phyloP scores from a whole-genome alignment of 73 alveolate genomes.

The Symbiodinium pilosum region DNA sequence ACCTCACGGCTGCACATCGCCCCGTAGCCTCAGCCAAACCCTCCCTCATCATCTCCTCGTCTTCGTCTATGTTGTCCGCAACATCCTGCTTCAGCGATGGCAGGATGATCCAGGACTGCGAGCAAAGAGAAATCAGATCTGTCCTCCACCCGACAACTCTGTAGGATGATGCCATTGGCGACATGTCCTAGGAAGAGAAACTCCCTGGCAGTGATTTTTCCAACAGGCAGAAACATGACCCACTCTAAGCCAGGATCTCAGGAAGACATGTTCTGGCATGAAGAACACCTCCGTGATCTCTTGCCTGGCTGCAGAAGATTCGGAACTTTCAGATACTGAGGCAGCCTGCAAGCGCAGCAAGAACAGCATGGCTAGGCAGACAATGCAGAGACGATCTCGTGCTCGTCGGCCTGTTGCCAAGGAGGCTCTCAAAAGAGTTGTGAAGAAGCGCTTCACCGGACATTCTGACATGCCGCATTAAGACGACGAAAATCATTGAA shows the following conservation, averaged over 20 bases:
- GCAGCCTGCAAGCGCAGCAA: too few relatives aligned
- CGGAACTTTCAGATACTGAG: neutral
- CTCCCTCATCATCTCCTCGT: neutral
- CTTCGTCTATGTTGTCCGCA: neutral
- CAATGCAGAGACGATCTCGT: neutral
- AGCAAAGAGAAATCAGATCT: neutral
- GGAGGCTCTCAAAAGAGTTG: too few relatives aligned
- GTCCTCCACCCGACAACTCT: conserved; percentile 43
- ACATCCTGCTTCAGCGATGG: neutral
- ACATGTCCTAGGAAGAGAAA: conserved; percentile 34
- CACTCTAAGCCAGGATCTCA: neutral
- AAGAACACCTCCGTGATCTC: conserved; percentile 70
- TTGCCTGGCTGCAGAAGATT: conserved; percentile 43
- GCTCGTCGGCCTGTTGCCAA: neutral
- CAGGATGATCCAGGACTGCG: neutral
- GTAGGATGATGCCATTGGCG: conserved; percentile 35
- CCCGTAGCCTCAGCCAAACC: neutral
- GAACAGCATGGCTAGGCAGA: too few relatives aligned
- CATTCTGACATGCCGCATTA: too few relatives aligned
- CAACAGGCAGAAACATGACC: neutral
- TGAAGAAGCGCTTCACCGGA: too few relatives aligned
- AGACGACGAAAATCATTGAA: too few relatives aligned
- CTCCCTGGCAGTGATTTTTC: neutral
- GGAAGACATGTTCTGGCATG: conserved; percentile 66
- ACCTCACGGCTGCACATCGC: neutral